A percentile compares a stretch with the other conserved stretches of the same genome.
Evolutionary conservation across 164 flowering plant species (phyloP).

Genomic region (Vitis amurensis): DNA sequence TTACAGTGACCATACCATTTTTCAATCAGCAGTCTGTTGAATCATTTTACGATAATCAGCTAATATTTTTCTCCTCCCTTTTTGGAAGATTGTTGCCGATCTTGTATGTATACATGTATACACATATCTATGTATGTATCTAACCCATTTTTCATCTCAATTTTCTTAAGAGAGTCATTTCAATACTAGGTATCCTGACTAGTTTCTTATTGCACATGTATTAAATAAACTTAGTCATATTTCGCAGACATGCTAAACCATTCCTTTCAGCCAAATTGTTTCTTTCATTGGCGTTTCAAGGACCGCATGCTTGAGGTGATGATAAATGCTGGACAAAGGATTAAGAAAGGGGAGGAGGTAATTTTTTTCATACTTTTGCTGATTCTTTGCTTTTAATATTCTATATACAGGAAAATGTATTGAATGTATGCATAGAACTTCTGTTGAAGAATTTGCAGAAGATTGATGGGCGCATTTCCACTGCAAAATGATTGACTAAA

Average conservation of each 20-base stretch:
- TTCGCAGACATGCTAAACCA: constrained; percentile 94
- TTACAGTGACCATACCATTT: neutral
- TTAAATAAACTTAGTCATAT: constrained; percentile 8
- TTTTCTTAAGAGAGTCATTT: neutral
- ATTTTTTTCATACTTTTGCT: neutral
- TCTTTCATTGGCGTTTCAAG: constrained; percentile 94
- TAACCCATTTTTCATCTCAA: neutral
- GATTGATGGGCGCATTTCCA: too few relatives aligned
- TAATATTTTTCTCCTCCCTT: neutral
- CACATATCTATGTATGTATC: neutral
- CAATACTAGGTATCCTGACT: neutral
- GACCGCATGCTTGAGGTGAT: constrained; percentile 99
- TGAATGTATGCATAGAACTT: too few relatives aligned
- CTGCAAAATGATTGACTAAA: too few relatives aligned
- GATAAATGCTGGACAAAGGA: constrained; percentile 90
- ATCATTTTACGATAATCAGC: neutral
- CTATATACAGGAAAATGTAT: neutral
- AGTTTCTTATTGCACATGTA: neutral
- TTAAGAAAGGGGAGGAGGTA: constrained; percentile 90
- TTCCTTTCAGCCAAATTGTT: constrained; percentile 90
- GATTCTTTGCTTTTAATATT: neutral
- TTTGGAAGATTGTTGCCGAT: neutral
- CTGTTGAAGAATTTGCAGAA: too few relatives aligned
- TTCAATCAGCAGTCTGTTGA: neutral
- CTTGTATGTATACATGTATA: too few relatives aligned